A percentile compares a stretch with the other conserved stretches of the same genome.
phyloP scores from a whole-genome alignment of 2,329 filamentous ascomycete species.

The Ceratocystis papillata region DNA sequence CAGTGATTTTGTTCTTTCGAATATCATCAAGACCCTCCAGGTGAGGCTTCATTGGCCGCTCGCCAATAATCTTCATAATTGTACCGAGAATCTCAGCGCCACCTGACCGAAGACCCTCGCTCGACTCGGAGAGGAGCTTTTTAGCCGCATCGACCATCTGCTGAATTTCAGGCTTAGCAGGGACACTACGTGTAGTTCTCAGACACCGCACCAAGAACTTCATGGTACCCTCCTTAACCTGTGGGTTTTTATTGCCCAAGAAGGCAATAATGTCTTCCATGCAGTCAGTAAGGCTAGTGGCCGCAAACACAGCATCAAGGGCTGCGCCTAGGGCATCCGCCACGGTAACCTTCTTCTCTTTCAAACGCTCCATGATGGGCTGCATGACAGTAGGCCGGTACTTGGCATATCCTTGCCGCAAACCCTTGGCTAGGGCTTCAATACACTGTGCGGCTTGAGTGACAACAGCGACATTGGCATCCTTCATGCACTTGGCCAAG shows the following conservation, averaged over 20 bases:
- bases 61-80: conserved; percentile 96
- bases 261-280: conserved; percentile 83
- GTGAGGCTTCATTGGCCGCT: conserved; percentile 87
- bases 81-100: conserved; percentile 89
- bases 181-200: conserved; percentile 70
- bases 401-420: conserved; percentile 67
- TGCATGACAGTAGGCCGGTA: conserved; percentile 72
- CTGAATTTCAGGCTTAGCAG: conserved; percentile 71
- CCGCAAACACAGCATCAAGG: conserved; percentile 56
- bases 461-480: conserved; percentile 91
- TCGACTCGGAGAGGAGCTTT: conserved; percentile 82
- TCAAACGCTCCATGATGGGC: conserved; percentile 87
- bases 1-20: conserved; percentile 88
- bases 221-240: conserved; percentile 91
- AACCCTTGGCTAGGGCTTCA: conserved; percentile 74
- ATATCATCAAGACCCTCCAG: conserved; percentile 92
- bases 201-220: conserved; percentile 86
- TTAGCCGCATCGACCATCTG: conserved; percentile 79
- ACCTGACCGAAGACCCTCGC: conserved; percentile 71
- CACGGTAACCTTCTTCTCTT: conserved; percentile 90
- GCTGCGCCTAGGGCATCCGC: conserved; percentile 79
- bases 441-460: conserved; percentile 88
- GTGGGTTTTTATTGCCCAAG: conserved; percentile 88
- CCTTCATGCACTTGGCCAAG: conserved; percentile 95
- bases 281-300: conserved; percentile 68